phyloP scores from a whole-genome alignment of 441 rosid genomes.

The Euphorbia celastroides region DNA sequence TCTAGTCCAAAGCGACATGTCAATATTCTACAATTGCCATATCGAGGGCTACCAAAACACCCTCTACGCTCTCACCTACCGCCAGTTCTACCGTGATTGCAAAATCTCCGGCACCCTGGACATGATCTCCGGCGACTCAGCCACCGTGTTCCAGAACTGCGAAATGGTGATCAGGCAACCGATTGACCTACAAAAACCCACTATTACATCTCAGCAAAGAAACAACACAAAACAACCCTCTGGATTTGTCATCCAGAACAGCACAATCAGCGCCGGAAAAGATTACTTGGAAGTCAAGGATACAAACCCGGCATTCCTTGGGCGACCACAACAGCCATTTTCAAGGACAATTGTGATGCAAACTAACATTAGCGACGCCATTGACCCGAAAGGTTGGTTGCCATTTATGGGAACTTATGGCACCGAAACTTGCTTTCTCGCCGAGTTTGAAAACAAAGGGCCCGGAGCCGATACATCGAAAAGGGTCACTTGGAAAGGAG shows the following conservation, averaged over 20 bases:
- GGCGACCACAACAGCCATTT: conserved; percentile 63
- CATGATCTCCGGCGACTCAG: conserved; percentile 62
- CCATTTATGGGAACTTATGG: conserved; percentile 45
- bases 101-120: conserved; percentile 68
- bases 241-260: conserved; percentile 57
- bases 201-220: conserved; percentile 63
- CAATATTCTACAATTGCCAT: conserved; percentile 53
- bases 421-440: conserved; percentile 45
- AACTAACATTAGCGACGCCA: conserved; percentile 41
- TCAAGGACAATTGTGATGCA: conserved; percentile 64
- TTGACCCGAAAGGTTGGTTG: conserved; percentile 61
- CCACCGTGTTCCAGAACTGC: conserved; percentile 56
- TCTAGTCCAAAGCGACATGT: conserved; percentile 44
- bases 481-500: conserved; percentile 60
- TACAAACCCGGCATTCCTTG: conserved; percentile 47
- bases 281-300: conserved; percentile 31
- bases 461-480: conserved; percentile 38
- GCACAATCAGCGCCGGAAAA: conserved; percentile 43
- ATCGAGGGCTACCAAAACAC: conserved; percentile 77
- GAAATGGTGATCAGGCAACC: conserved; percentile 50
- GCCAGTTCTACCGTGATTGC: conserved; percentile 83
- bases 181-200: conserved; percentile 34
- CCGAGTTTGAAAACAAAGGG: conserved; percentile 55
- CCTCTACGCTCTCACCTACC: conserved; percentile 58
- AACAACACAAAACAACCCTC: conserved; percentile 34